These are phyloP conservation scores for Aspergillus sp. DNA, from an alignment of 2,329 filamentous ascomycete genomes.

Conservation along the genomic window DNA sequence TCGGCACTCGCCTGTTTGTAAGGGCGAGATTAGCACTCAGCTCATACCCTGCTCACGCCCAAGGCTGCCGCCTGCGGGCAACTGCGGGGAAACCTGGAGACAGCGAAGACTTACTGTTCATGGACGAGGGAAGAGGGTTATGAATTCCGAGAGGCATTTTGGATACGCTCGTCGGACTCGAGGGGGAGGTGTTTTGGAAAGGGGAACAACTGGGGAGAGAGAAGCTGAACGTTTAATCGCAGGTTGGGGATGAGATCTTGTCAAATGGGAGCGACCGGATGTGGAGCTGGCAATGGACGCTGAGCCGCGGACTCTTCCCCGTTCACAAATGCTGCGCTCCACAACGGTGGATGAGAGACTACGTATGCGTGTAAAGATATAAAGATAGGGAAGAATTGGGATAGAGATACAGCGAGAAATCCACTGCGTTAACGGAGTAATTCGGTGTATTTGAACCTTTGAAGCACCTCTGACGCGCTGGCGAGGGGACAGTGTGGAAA, in stretches of 20 bases:
- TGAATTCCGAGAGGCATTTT: conserved; percentile 47
- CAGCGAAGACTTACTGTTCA: conserved; percentile 43
- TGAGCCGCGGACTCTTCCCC: conserved; percentile 1
- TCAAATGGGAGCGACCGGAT: conserved; percentile 24
- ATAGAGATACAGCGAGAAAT: neutral
- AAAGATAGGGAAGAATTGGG: neutral
- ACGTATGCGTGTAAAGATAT: neutral
- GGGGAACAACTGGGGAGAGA: conserved; percentile 3
- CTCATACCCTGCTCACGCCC: neutral
- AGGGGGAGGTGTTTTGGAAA: conserved; percentile 1
- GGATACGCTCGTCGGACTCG: conserved; percentile 16
- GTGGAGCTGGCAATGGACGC: conserved; percentile 27
- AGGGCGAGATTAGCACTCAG: conserved; percentile 31
- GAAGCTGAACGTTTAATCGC: conserved; percentile 15
- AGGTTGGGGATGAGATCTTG: conserved; percentile 15
- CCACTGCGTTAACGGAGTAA: neutral
- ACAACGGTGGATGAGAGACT: conserved; percentile 1
- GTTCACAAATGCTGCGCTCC: neutral
- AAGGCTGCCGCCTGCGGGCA: conserved; percentile 15
- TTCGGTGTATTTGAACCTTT: neutral
- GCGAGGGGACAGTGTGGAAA: neutral
- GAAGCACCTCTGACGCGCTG: neutral
- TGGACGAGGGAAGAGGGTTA: conserved; percentile 49
- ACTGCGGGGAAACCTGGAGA: conserved; percentile 33
- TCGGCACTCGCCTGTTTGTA: conserved; percentile 79